Conservation (phyloP, 176 grass and related monocot species). For the Oropetium thomaeum region DNA sequence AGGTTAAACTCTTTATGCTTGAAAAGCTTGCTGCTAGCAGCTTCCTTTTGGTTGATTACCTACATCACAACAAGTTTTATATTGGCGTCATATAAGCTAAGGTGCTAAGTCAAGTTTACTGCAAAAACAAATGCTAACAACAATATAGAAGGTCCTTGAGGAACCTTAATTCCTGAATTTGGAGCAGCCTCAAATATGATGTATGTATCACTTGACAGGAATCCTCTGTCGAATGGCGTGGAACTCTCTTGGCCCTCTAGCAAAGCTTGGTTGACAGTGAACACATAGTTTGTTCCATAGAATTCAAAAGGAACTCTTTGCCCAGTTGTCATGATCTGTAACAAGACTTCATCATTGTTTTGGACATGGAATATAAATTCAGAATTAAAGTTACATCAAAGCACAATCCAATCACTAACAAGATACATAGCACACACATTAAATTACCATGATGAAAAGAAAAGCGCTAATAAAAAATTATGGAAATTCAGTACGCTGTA, state of each 20-base stretch:
- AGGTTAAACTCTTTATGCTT: conserved; percentile 96
- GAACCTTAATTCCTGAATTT: conserved; percentile 99
- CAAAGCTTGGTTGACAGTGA: conserved; percentile 89
- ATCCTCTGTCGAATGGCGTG: conserved; percentile 70
- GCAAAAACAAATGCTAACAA: conserved; percentile 5
- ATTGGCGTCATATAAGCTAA: neutral
- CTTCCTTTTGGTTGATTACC: conserved; percentile 94
- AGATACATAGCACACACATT: neutral
- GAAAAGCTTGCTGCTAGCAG: conserved; percentile 97
- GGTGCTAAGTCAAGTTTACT: neutral
- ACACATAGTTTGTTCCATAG: conserved; percentile 94
- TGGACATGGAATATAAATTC: neutral
- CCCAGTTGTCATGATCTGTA: conserved; percentile 76
- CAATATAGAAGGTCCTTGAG: neutral
- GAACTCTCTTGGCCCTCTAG: conserved; percentile 84
- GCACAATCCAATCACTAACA: neutral
- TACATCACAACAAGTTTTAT: conserved; percentile 38
- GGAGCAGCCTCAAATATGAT: conserved; percentile 92
- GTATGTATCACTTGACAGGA: conserved; percentile 79
- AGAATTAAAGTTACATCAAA: neutral
- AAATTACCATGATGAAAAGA: neutral
- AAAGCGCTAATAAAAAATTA: neutral
- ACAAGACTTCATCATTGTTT: neutral
- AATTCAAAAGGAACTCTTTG: conserved; percentile 97
- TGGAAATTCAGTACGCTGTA: conserved; percentile 7